Evolutionary conservation across 2,329 filamentous ascomycete genomes (phyloP).

Genomic region (Tolypocladium sp.): DNA sequence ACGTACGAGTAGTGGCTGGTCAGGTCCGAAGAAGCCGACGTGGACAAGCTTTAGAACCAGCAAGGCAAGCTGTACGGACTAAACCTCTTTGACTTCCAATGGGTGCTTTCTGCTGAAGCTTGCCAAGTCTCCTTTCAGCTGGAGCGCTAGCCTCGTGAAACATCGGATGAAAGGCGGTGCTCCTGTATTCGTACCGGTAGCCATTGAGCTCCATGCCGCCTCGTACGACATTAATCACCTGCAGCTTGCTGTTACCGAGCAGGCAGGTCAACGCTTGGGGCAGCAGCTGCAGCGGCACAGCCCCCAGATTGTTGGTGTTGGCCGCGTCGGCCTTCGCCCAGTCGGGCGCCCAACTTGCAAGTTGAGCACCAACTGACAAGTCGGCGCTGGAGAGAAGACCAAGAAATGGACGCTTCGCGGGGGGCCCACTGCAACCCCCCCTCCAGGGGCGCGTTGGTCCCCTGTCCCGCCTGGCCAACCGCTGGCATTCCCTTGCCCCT

Average conservation of each 20-base stretch:
- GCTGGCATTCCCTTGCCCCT: conserved; percentile 4
- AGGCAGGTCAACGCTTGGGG: background rate
- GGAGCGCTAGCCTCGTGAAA: background rate
- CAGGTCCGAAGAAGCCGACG: too few relatives aligned
- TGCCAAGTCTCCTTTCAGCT: background rate
- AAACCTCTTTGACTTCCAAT: background rate
- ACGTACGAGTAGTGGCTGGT: too few relatives aligned
- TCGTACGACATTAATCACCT: background rate
- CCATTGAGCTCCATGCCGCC: background rate
- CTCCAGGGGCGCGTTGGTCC: background rate
- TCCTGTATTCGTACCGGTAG: background rate
- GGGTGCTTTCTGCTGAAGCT: background rate
- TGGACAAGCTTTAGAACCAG: too few relatives aligned
- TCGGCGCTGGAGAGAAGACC: too few relatives aligned
- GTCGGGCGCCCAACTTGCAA: background rate
- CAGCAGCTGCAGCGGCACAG: background rate
- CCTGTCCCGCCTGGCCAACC: conserved; percentile 2
- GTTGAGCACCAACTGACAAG: too few relatives aligned
- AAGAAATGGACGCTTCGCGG: background rate
- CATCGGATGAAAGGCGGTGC: background rate
- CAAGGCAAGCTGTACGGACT: too few relatives aligned
- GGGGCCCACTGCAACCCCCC: background rate
- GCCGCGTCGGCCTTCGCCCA: too few relatives aligned
- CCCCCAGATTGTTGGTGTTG: background rate
- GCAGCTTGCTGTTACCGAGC: background rate